phyloP scores from a whole-genome alignment of 2,329 filamentous ascomycete species.

The Dothideomycetes sp. region DNA sequence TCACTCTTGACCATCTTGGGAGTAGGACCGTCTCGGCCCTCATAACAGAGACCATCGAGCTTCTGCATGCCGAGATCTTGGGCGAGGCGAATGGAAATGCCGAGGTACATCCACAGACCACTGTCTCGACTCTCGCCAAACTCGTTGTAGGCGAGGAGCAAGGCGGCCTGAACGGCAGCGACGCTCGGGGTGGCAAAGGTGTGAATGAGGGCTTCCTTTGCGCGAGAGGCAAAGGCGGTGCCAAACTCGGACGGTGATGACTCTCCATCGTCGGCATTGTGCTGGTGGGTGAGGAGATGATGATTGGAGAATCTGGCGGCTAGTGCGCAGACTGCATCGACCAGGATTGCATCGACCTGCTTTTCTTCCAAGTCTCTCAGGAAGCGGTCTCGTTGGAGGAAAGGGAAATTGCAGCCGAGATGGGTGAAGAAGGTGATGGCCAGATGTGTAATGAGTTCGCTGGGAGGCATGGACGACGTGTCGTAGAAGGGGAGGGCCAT shows the following conservation, averaged over 20 bases:
- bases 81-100: conserved; percentile 74
- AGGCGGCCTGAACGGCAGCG: conserved; percentile 70
- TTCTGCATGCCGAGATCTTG: conserved; percentile 74
- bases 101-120: conserved; percentile 87
- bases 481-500: conserved; percentile 60
- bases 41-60: conserved; percentile 57
- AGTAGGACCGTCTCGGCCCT: conserved; percentile 43
- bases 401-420: conserved; percentile 77
- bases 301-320: conserved; percentile 67
- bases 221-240: conserved; percentile 66
- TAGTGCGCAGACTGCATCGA: conserved; percentile 75
- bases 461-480: conserved; percentile 58
- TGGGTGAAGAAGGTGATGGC: conserved; percentile 73
- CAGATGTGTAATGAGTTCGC: conserved; percentile 63
- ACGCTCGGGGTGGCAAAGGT: conserved; percentile 75
- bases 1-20: conserved; percentile 42
- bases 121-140: conserved; percentile 84
- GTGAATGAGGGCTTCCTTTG: conserved; percentile 72
- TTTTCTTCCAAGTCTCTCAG: conserved; percentile 69
- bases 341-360: conserved; percentile 69
- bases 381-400: conserved; percentile 63
- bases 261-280: conserved; percentile 12
- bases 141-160: conserved; percentile 78
- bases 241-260: conserved; percentile 54
- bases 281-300: conserved; percentile 39